A percentile compares a stretch with the other conserved stretches of the same genome.
phyloP scores from a whole-genome alignment of 352 stramenopile species.

The Phytophthora pini region DNA sequence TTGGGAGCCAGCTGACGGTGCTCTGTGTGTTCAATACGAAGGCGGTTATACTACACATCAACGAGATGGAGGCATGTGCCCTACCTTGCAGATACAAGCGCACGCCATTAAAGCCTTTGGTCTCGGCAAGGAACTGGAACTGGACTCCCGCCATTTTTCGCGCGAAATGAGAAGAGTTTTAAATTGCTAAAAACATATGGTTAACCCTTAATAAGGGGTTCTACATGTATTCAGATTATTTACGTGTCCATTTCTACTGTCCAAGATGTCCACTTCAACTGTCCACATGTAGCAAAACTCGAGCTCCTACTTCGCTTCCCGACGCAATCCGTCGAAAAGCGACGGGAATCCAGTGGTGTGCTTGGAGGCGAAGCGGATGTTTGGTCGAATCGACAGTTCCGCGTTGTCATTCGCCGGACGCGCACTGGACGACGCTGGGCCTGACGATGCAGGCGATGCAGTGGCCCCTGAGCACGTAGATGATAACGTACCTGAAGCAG shows the following conservation, averaged over 20 bases:
- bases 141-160: conserved; percentile 25
- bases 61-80: neutral
- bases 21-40: conserved; percentile 35
- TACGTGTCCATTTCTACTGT: neutral
- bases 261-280: conserved; percentile 18
- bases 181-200: conserved; percentile 7
- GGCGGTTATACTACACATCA: neutral
- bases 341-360: conserved; percentile 51
- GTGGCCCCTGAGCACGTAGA: conserved; percentile 15
- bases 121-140: conserved; percentile 41
- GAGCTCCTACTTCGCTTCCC: conserved; percentile 24
- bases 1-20: conserved; percentile 38
- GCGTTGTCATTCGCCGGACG: conserved; percentile 22
- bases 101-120: conserved; percentile 50
- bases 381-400: conserved; percentile 67
- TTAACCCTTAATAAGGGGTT: conserved; percentile 1
- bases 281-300: conserved; percentile 16
- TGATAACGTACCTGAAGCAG: conserved; percentile 47
- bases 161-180: conserved; percentile 1
- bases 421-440: conserved; percentile 9
- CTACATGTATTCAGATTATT: neutral
- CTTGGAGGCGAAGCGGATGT: conserved; percentile 72
- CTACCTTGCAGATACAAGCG: conserved; percentile 49
- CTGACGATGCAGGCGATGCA: conserved; percentile 12
- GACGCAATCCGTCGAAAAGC: conserved; percentile 46